Base-by-base conservation (phyloP, 495 filamentous ascomycete species). In the Penicillium coffeae region DNA sequence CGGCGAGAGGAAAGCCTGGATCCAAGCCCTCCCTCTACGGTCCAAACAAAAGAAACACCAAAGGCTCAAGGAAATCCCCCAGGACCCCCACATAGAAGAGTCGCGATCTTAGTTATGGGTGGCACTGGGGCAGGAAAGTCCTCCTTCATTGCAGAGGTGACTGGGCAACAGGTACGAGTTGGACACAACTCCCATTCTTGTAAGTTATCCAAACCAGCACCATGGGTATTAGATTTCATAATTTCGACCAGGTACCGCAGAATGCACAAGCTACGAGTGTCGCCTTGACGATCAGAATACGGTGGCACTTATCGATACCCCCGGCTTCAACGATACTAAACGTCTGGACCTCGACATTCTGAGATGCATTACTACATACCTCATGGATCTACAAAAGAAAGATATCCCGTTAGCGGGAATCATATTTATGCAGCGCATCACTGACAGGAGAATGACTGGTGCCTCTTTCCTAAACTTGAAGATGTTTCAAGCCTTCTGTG, bases 401-500 rank as follows among this genome's bases (percentile, higher is more conserved):
- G 38, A 45, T 1, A 32, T 45, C 60, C 10, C 12, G n/a, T 21
- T 71, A 45, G 35, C 41, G 15, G 68, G 68, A 14, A 57, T 70
- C 18, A 40, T 68, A n/a, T 66, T 78, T 47, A 55, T 78, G 0
- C 76, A 80, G 44, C 55, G 60, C 3, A 81, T 79, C 45, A 59
- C 45, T 3, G 65, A 77, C 18, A 34, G 43, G 0, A 50, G 71
- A 0, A 62, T 79, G 53, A 15, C 51, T 21, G 70, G 71, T 0
- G 67, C 74, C 0, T 65, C 69, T 10, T 55, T 49, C 20, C 62
- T 56, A 5, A 76, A 74, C 32, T 30, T 81, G 0, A 32, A 27
- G n/a, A 71, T 74, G 51, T 77, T 79, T 50, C 53, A 62, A n/a
- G 56, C 68, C 38, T 49, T 79, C 0, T 73, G 70, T 42, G 78